Percentiles rank a stretch among this genome's conserved stretches.
Evolutionary conservation across 495 filamentous ascomycete species (phyloP).

Genomic region (Geoglossum glabrum): DNA sequence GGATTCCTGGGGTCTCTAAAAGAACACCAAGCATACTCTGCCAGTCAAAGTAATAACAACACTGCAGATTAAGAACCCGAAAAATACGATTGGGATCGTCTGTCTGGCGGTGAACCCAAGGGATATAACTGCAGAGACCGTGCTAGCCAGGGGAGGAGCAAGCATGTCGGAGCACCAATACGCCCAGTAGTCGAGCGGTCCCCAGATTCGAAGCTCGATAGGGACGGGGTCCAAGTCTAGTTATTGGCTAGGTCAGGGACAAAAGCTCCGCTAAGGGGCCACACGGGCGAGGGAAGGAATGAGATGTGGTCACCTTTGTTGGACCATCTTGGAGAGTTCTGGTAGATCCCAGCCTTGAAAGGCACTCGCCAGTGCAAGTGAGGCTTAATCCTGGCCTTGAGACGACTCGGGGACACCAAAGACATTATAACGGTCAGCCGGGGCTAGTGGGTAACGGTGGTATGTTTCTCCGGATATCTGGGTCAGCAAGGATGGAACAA

Average conservation of each 20-base stretch:
- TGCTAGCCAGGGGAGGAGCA: constrained; percentile 22
- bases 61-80: constrained; percentile 24
- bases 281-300: neutral
- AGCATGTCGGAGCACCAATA: constrained; percentile 24
- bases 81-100: constrained; percentile 26
- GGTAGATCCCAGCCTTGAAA: constrained; percentile 21
- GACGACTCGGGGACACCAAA: constrained; percentile 16
- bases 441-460: neutral
- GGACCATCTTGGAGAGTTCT: constrained; percentile 20
- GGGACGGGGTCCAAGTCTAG: constrained; percentile 29
- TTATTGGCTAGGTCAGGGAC: neutral
- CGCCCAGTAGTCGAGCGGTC: constrained; percentile 21
- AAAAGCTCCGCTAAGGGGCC: neutral
- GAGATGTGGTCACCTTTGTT: constrained; percentile 19
- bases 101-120: constrained; percentile 28
- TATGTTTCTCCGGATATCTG: neutral
- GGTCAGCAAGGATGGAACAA: neutral
- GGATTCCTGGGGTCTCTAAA: neutral
- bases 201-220: constrained; percentile 24
- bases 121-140: constrained; percentile 21
- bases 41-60: constrained; percentile 26
- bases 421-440: constrained; percentile 13
- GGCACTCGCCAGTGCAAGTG: constrained; percentile 20
- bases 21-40: constrained; percentile 19
- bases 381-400: constrained; percentile 18